These are phyloP conservation scores for Ogataea paraovalis DNA, from an alignment of 805 yeast species.

Conservation along the genomic window DNA sequence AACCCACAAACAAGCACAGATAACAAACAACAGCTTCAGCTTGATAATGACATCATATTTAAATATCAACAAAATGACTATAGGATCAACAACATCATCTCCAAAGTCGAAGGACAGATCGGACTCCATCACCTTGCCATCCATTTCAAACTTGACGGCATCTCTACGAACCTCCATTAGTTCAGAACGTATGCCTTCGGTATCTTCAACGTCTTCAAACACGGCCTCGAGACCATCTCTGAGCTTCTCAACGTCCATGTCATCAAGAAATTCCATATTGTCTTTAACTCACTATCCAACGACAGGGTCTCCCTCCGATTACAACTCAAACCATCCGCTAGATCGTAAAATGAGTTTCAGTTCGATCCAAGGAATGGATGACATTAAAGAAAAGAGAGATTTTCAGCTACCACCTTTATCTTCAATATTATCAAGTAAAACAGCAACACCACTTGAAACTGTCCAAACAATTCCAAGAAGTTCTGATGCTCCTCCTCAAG, in stretches of 20 bases:
- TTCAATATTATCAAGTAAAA: slow-evolving; percentile 7
- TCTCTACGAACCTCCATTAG: slow-evolving; percentile 3
- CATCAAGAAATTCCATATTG: slow-evolving; percentile 1
- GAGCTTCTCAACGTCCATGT: not conserved
- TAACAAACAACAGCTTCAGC: not conserved
- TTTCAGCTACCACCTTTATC: slow-evolving; percentile 21
- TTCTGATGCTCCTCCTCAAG: not conserved
- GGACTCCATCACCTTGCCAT: slow-evolving; percentile 15
- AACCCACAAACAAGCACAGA: too few relatives aligned
- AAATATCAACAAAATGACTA: slow-evolving; percentile 8
- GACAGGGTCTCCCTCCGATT: slow-evolving; percentile 1
- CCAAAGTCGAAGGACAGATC: slow-evolving; percentile 1
- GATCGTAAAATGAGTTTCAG: slow-evolving; percentile 2
- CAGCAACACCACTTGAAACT: not conserved
- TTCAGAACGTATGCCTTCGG: not conserved
- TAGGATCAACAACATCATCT: slow-evolving; percentile 3
- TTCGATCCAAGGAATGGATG: slow-evolving; percentile 2
- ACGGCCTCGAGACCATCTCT: not conserved
- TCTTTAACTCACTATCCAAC: slow-evolving; percentile 1
- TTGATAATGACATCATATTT: slow-evolving; percentile 12
- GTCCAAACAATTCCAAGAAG: not conserved
- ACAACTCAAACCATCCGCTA: not conserved
- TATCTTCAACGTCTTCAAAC: not conserved
- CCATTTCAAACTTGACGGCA: slow-evolving; percentile 18
- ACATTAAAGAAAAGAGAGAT: slow-evolving; percentile 5